Base-by-base conservation (phyloP, 2,329 filamentous ascomycete species). In the Aspergillus texensis region DNA sequence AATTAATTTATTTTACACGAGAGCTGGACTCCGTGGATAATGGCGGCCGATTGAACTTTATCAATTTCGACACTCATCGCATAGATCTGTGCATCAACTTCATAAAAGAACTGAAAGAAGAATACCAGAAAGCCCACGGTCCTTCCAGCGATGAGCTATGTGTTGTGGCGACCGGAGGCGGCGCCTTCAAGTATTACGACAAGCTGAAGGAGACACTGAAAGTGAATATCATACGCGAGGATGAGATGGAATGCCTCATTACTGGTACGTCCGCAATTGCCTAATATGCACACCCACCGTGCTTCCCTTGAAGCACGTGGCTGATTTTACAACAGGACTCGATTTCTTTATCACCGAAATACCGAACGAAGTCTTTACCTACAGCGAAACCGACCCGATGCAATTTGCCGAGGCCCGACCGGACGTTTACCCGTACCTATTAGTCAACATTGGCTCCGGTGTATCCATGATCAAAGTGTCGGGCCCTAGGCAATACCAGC, bases 291-390 rank as follows among this genome's bases (percentile, higher is more conserved):
- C 3, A 41, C 5, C 39, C 39, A 41, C 16, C 19, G 39, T 41
- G 39, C 2, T 41, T 41, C 16, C 6, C 16, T 16, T 10, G 11
- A 16, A 32, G n/a, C 11, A 24, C 5, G 11, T 32, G n/a, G 58
- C 61, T 68, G 62, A 48, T 55, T 12, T 16, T 32, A 14, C 32
- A 36, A 65, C 71, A 93, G 93, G 94, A 14, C 88, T 99, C 50
- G 95, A 99, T 77, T 99, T 98, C 82, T 98, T 99, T 84, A 98
- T 98, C 75, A 96, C 93, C 68, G 94, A 98, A 77, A 98, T 99
- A 64, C 95, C 95, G 24, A 89, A 91, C 70, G 95, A 99, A 80
- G 94, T 99, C 60, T 99, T 99, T 75, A 97, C 93, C 24, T 98
- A 98, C 79, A 94, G 91, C 75, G 94, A 96, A 77, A 86, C 87